Conservation (phyloP, 371 early-diverging fungal species). For the Syncephalastrum sp. region DNA sequence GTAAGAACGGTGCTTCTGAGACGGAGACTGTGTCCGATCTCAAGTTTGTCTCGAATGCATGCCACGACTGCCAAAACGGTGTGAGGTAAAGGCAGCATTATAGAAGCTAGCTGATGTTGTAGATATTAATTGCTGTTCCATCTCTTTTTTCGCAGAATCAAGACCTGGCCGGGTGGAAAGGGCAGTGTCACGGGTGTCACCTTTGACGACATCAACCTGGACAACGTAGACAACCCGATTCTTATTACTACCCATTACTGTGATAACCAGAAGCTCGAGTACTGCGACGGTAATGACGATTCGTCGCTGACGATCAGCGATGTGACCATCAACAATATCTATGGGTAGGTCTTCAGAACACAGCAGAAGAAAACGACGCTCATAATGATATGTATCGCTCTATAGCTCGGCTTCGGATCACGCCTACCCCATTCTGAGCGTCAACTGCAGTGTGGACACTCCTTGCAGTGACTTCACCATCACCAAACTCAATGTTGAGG, state of each 20-base stretch:
- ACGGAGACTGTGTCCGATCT: constrained; percentile 26
- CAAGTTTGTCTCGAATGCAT: constrained; percentile 19
- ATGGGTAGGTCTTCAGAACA: constrained; percentile 9
- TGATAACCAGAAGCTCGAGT: constrained; percentile 17
- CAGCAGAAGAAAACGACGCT: too few relatives aligned
- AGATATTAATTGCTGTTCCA: neutral
- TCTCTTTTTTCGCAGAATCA: constrained; percentile 14
- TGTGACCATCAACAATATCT: constrained; percentile 21
- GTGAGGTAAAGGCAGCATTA: constrained; percentile 13
- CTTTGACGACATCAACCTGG: constrained; percentile 18
- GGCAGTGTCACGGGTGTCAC: constrained; percentile 18
- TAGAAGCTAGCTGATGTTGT: neutral
- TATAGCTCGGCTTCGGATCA: constrained; percentile 13
- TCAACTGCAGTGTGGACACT: constrained; percentile 27
- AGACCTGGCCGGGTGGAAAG: constrained; percentile 28
- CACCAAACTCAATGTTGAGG: constrained; percentile 13
- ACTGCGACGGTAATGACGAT: constrained; percentile 16
- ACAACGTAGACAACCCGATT: constrained; percentile 26
- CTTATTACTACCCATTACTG: constrained; percentile 29
- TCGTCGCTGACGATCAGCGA: constrained; percentile 23
- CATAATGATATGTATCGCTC: too few relatives aligned
- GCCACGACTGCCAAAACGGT: constrained; percentile 38
- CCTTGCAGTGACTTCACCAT: constrained; percentile 22
- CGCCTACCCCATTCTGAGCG: constrained; percentile 16
- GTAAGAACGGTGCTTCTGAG: constrained; percentile 18